These are phyloP conservation scores for Teratosphaeriaceae sp. DNA, from an alignment of 2,329 filamentous ascomycete genomes.

Conservation along the genomic window DNA sequence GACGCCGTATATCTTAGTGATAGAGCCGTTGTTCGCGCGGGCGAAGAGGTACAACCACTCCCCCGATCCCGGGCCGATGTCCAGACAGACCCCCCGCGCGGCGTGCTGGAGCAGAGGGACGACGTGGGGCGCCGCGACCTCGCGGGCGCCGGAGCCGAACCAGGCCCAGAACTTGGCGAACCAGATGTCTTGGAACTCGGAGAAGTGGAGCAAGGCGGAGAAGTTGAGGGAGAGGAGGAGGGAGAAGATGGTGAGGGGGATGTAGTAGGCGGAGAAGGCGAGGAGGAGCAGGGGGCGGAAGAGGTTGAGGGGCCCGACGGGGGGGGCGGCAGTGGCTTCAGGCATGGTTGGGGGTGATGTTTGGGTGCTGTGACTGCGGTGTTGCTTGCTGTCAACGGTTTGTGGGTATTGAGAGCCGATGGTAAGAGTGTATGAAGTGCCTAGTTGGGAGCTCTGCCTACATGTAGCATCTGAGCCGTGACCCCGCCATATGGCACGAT, in stretches of 20 bases:
- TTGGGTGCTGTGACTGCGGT: no score
- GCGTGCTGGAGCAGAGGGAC: constrained; percentile 47
- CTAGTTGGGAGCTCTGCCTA: no score
- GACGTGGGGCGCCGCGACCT: constrained; percentile 38
- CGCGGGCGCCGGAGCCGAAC: constrained; percentile 46
- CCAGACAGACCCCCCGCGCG: constrained; percentile 49
- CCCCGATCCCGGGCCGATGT: constrained; percentile 57
- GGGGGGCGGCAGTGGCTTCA: constrained; percentile 1
- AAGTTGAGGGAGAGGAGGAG: constrained; percentile 29
- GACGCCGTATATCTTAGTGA: constrained; percentile 51
- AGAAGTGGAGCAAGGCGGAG: constrained; percentile 18
- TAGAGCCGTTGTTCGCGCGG: constrained; percentile 20
- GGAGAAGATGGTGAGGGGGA: constrained; percentile 45
- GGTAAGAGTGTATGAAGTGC: no score
- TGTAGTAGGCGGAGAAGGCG: constrained; percentile 39
- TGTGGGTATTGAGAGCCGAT: no score
- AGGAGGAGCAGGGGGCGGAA: constrained; percentile 43
- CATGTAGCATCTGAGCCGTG: no score
- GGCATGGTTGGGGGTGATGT: constrained; percentile 2
- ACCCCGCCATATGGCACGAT: no score
- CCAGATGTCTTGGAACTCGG: constrained; percentile 41
- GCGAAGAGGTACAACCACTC: constrained; percentile 54
- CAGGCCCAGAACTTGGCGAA: constrained; percentile 57
- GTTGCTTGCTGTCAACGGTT: no score
- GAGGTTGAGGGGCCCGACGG: constrained; percentile 24